These are phyloP conservation scores for Zymoseptoria passerinii DNA, from an alignment of 2,329 filamentous ascomycete genomes.

Conservation along the genomic window DNA sequence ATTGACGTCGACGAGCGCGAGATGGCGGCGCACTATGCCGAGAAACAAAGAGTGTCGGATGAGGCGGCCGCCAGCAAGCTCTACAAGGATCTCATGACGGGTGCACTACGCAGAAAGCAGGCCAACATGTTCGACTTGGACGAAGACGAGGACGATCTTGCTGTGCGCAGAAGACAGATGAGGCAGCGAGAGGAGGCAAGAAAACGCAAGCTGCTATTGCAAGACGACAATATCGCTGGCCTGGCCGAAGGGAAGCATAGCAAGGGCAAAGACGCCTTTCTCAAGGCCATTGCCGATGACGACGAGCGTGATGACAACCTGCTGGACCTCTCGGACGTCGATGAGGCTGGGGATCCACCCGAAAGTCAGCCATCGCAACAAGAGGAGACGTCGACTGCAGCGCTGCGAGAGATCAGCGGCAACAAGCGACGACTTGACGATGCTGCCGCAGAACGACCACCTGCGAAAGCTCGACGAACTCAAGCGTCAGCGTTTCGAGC, in stretches of 20 bases:
- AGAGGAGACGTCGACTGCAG: constrained; percentile 2
- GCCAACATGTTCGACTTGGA: constrained; percentile 58
- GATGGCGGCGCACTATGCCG: constrained; percentile 77
- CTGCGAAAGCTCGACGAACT: constrained; percentile 25
- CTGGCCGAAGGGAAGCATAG: constrained; percentile 47
- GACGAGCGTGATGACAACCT: constrained; percentile 55
- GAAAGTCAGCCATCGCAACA: constrained; percentile 22
- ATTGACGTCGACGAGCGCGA: constrained; percentile 72
- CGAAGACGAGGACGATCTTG: constrained; percentile 79
- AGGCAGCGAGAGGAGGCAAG: constrained; percentile 83
- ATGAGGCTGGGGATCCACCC: constrained; percentile 28
- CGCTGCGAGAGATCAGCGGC: constrained; percentile 23
- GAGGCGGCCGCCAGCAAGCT: constrained; percentile 85
- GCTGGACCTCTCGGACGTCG: constrained; percentile 56
- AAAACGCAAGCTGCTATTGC: constrained; percentile 80
- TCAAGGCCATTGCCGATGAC: constrained; percentile 74
- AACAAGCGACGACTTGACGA: constrained; percentile 23
- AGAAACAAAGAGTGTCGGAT: constrained; percentile 70
- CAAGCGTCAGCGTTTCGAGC: constrained; percentile 43
- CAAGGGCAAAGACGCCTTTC: constrained; percentile 73
- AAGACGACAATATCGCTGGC: constrained; percentile 83
- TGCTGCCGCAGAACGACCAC: constrained; percentile 33
- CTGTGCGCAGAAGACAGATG: constrained; percentile 63
- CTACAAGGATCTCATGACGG: constrained; percentile 86
- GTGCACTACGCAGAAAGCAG: constrained; percentile 74